Evolutionary conservation across 257 asterid genomes (phyloP).

Genomic region (Ballota nigra): DNA sequence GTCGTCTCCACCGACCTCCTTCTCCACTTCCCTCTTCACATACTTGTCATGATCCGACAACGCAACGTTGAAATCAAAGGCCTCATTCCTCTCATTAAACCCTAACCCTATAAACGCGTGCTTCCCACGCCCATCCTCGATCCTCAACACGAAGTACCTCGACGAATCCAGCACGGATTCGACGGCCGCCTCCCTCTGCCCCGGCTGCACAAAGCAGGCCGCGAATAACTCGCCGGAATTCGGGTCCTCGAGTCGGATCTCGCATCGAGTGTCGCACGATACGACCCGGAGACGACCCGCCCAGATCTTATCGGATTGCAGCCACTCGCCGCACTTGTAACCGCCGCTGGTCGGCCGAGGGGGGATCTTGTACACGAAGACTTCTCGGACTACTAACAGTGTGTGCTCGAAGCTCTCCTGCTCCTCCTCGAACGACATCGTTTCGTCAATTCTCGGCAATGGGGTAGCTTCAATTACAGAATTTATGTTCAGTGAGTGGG

Average conservation of each 20-base stretch:
- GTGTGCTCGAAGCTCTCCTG: slow-evolving; percentile 94
- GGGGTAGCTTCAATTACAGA: neutral
- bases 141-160: slow-evolving; percentile 83
- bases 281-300: slow-evolving; percentile 89
- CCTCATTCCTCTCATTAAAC: slow-evolving; percentile 92
- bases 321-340: slow-evolving; percentile 99
- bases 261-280: slow-evolving; percentile 74
- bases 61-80: slow-evolving; percentile 92
- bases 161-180: slow-evolving; percentile 91
- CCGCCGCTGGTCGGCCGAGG: slow-evolving; percentile 97
- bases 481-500: neutral
- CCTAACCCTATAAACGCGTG: slow-evolving; percentile 92
- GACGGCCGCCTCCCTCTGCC: slow-evolving; percentile 85
- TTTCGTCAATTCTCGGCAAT: neutral
- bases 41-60: slow-evolving; percentile 90
- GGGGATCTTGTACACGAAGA: slow-evolving; percentile 90
- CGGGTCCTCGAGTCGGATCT: slow-evolving; percentile 96
- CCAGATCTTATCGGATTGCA: slow-evolving; percentile 99
- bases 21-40: slow-evolving; percentile 74
- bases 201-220: slow-evolving; percentile 84
- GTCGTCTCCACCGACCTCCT: slow-evolving; percentile 52
- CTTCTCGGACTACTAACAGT: slow-evolving; percentile 90
- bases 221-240: slow-evolving; percentile 92
- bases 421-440: slow-evolving; percentile 79
- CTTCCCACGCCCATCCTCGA: slow-evolving; percentile 92